Percentiles rank a stretch among this genome's conserved stretches.
Evolutionary conservation across 2,329 filamentous ascomycete species (phyloP).

Genomic region (Fusarium tanahbumbuense): DNA sequence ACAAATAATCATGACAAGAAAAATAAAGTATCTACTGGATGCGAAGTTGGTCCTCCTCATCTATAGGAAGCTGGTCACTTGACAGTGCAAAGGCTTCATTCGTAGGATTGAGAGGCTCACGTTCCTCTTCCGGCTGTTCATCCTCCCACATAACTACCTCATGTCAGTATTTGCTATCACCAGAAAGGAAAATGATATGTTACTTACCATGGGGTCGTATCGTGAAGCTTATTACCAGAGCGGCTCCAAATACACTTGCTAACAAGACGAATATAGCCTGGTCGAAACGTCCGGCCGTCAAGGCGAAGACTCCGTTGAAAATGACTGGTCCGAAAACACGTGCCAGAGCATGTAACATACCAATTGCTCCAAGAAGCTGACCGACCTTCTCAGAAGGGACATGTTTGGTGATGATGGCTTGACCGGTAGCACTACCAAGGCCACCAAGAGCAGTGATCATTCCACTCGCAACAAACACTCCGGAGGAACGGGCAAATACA

Average conservation of each 20-base stretch:
- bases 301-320: constrained; percentile 88
- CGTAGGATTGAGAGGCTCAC: constrained; percentile 37
- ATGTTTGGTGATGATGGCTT: constrained; percentile 89
- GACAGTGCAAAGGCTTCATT: constrained; percentile 19
- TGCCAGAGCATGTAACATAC: constrained; percentile 84
- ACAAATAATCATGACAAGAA: not conserved
- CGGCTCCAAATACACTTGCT: constrained; percentile 71
- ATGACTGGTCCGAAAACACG: constrained; percentile 82
- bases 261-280: constrained; percentile 87
- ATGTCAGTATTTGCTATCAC: constrained; percentile 28
- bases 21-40: constrained; percentile 31
- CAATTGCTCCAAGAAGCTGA: constrained; percentile 87
- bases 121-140: constrained; percentile 37
- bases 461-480: constrained; percentile 77
- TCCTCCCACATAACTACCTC: constrained; percentile 52
- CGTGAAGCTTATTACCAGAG: constrained; percentile 75
- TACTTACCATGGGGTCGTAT: constrained; percentile 79
- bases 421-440: constrained; percentile 85
- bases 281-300: constrained; percentile 80
- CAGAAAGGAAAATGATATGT: not conserved
- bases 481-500: constrained; percentile 69
- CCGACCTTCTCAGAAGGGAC: constrained; percentile 85
- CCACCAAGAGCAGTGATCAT: constrained; percentile 82
- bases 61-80: constrained; percentile 33
- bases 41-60: constrained; percentile 49